A percentile compares a stretch with the other conserved stretches of the same genome.
Conservation (phyloP, 169 alveolate genomes). For the Amoebophrya sp. region DNA sequence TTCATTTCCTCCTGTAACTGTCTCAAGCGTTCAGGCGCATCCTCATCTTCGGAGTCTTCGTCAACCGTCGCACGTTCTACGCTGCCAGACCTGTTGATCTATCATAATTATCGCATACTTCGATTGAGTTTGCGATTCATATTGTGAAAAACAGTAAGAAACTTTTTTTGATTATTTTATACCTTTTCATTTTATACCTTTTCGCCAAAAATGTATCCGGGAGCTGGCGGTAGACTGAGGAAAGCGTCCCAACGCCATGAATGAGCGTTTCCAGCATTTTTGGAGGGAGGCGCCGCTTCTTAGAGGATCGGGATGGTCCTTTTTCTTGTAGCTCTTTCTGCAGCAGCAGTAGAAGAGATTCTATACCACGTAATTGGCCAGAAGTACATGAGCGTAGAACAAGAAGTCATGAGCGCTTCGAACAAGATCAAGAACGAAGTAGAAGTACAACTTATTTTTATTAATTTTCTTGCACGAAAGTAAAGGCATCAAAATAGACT, state of each 20-base stretch:
- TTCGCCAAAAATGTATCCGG: conserved; percentile 45
- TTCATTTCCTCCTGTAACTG: not conserved
- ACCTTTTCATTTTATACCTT: too few relatives aligned
- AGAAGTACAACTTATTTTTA: not conserved
- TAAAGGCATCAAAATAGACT: not conserved
- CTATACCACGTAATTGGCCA: too few relatives aligned
- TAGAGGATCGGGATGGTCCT: too few relatives aligned
- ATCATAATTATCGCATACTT: too few relatives aligned
- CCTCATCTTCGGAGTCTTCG: not conserved
- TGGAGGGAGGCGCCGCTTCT: not conserved
- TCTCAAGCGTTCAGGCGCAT: not conserved
- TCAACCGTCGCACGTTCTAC: not conserved
- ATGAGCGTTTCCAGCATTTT: conserved; percentile 22
- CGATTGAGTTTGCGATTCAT: too few relatives aligned
- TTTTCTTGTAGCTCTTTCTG: too few relatives aligned
- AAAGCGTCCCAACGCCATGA: conserved; percentile 34
- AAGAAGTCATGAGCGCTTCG: not conserved
- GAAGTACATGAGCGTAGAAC: conserved; percentile 54
- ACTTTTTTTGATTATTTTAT: too few relatives aligned
- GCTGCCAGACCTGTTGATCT: too few relatives aligned
- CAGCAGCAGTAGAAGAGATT: too few relatives aligned
- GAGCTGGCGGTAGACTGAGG: conserved; percentile 48
- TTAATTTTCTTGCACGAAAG: not conserved
- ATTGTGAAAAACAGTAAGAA: too few relatives aligned
- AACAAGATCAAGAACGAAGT: not conserved